Conservation (phyloP, 495 filamentous ascomycete genomes). For the Glutinoglossum americanum region DNA sequence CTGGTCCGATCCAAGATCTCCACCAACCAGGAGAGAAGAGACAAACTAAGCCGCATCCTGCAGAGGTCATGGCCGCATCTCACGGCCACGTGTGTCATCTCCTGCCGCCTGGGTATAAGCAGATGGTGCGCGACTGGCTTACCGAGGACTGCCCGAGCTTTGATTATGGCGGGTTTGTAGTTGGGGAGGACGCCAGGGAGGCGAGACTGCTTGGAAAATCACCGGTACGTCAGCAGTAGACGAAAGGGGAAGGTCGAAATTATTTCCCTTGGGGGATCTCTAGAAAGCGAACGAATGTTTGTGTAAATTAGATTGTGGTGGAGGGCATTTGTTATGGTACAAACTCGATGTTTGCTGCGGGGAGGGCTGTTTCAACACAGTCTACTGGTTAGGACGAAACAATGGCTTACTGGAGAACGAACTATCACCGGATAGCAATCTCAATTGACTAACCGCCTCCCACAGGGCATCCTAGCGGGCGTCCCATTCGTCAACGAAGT, state of each 20-base stretch:
- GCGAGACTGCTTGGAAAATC: slow-evolving; percentile 82
- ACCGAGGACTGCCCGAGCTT: slow-evolving; percentile 89
- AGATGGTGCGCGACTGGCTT: slow-evolving; percentile 36
- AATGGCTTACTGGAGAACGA: not conserved
- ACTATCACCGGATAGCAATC: too few relatives aligned
- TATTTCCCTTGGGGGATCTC: too few relatives aligned
- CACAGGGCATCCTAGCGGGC: slow-evolving; percentile 59
- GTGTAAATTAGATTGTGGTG: too few relatives aligned
- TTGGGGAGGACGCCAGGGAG: slow-evolving; percentile 54
- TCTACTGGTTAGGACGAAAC: too few relatives aligned
- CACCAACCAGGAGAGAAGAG: too few relatives aligned
- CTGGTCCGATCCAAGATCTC: too few relatives aligned
- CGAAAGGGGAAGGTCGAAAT: not conserved
- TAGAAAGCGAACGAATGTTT: too few relatives aligned
- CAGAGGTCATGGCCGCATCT: not conserved
- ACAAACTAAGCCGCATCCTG: too few relatives aligned
- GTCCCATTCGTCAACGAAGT: slow-evolving; percentile 92
- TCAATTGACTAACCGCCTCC: not conserved
- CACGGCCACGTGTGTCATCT: not conserved
- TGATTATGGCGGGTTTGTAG: slow-evolving; percentile 94
- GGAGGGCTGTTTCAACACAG: too few relatives aligned
- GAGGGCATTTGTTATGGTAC: too few relatives aligned
- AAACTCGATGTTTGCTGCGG: not conserved
- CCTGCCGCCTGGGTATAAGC: not conserved
- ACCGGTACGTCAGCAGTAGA: slow-evolving; percentile 19